Evolutionary conservation across 2,329 filamentous ascomycete genomes (phyloP).

Genomic region (Ambrosiella beaveri): DNA sequence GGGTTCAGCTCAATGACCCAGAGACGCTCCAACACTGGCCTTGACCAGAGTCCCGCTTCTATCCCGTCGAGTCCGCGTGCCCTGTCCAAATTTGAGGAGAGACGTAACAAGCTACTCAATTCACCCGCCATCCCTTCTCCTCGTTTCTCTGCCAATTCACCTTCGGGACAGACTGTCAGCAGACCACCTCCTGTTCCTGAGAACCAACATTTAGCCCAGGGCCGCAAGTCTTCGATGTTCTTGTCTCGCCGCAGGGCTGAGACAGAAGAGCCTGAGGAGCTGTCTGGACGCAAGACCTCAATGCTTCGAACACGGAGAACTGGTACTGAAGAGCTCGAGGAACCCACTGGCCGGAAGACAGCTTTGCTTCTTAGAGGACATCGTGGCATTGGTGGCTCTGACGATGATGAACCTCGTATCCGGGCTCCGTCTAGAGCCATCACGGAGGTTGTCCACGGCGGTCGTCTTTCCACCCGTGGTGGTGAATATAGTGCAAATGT

Average conservation of each 20-base stretch:
- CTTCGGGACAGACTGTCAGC: constrained; percentile 25
- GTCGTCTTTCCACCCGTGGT: constrained; percentile 20
- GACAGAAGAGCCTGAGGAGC: constrained; percentile 33
- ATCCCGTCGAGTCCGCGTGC: constrained; percentile 29
- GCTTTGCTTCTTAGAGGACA: constrained; percentile 31
- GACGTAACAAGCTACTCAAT: constrained; percentile 30
- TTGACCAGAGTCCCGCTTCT: constrained; percentile 24
- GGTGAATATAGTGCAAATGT: constrained; percentile 16
- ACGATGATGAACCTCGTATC: constrained; percentile 26
- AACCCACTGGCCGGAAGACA: constrained; percentile 26
- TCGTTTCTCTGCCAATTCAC: constrained; percentile 22
- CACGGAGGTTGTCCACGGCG: constrained; percentile 33
- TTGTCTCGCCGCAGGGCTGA: constrained; percentile 29
- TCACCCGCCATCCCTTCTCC: constrained; percentile 30
- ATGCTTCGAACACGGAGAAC: constrained; percentile 24
- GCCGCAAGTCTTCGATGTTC: constrained; percentile 37
- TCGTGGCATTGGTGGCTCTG: constrained; percentile 30
- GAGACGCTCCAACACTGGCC: constrained; percentile 25
- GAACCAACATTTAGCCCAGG: constrained; percentile 5
- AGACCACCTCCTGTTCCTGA: constrained; percentile 16
- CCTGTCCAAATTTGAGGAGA: constrained; percentile 36
- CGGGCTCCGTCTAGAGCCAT: constrained; percentile 41
- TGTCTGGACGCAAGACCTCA: constrained; percentile 25
- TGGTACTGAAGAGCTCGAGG: constrained; percentile 33
- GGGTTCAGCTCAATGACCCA: constrained; percentile 22